A percentile compares a stretch with the other conserved stretches of the same genome.
These are phyloP conservation scores for Hagleromyces aurorensis DNA, from an alignment of 805 yeast genomes.

Conservation along the genomic window DNA sequence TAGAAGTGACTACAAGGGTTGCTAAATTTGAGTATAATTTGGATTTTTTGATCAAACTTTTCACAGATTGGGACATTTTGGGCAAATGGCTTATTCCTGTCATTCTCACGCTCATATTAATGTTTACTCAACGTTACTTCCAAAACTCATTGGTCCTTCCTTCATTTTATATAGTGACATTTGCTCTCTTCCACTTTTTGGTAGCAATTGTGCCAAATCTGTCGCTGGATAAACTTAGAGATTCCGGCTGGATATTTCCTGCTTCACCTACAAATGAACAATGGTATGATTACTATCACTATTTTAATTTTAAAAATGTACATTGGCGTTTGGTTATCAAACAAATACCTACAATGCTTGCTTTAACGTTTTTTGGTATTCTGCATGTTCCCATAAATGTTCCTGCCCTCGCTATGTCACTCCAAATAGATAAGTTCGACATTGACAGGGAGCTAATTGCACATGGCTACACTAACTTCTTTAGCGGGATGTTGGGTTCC, in stretches of 20 bases:
- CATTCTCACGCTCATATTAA: constrained; percentile 48
- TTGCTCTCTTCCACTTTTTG: constrained; percentile 59
- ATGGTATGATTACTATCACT: constrained; percentile 82
- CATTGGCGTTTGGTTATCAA: constrained; percentile 61
- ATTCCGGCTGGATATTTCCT: constrained; percentile 77
- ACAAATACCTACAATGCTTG: constrained; percentile 89
- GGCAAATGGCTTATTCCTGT: constrained; percentile 69
- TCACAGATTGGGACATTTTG: constrained; percentile 34
- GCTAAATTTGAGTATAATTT: constrained; percentile 61
- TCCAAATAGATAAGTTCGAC: constrained; percentile 73
- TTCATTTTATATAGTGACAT: constrained; percentile 63
- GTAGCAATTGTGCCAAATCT: constrained; percentile 60
- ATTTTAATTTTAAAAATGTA: constrained; percentile 64
- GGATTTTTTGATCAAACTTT: constrained; percentile 43
- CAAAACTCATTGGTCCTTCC: constrained; percentile 76
- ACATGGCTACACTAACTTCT: constrained; percentile 83
- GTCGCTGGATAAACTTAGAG: constrained; percentile 53
- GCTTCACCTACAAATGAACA: constrained; percentile 49
- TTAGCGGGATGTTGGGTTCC: constrained; percentile 79
- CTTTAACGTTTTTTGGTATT: constrained; percentile 91
- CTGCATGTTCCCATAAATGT: constrained; percentile 96
- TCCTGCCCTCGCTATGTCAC: constrained; percentile 90
- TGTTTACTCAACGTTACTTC: constrained; percentile 51
- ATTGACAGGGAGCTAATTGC: constrained; percentile 92
- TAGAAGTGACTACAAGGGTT: constrained; percentile 81